Evolutionary conservation across 106 monocot genomes (phyloP).

Genomic region (Dendrobium nobile): DNA sequence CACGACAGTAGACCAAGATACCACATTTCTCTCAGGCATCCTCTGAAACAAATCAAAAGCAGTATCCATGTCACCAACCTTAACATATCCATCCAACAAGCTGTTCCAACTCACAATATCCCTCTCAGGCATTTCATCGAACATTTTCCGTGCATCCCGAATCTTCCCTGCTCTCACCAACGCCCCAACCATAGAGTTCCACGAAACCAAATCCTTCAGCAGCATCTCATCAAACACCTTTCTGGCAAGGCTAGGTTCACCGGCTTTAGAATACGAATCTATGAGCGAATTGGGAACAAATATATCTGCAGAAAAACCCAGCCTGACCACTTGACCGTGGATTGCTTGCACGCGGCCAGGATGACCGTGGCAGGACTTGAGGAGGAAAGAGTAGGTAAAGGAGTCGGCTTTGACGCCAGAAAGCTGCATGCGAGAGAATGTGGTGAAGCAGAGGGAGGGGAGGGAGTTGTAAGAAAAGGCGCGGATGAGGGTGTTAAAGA

Average conservation of each 20-base stretch:
- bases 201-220: slow-evolving; percentile 43
- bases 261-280: slow-evolving; percentile 46
- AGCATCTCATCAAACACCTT: slow-evolving; percentile 63
- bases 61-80: slow-evolving; percentile 47
- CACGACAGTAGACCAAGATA: slow-evolving; percentile 74
- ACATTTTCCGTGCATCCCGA: slow-evolving; percentile 33
- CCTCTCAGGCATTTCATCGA: slow-evolving; percentile 61
- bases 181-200: slow-evolving; percentile 69
- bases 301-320: slow-evolving; percentile 40
- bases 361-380: slow-evolving; percentile 38
- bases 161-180: slow-evolving; percentile 40
- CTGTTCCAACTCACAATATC: slow-evolving; percentile 73
- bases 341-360: slow-evolving; percentile 31
- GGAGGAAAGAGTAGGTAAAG: slow-evolving; percentile 72
- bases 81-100: slow-evolving; percentile 49
- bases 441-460: slow-evolving; percentile 20
- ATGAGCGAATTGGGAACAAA: slow-evolving; percentile 75
- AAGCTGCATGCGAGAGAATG: slow-evolving; percentile 41
- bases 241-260: slow-evolving; percentile 14
- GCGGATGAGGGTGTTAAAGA: slow-evolving; percentile 67
- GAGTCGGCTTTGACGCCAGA: slow-evolving; percentile 30
- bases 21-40: slow-evolving; percentile 64
- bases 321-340: slow-evolving; percentile 58
- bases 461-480: slow-evolving; percentile 31
- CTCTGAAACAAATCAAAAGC: slow-evolving; percentile 61